Evolutionary conservation across 1,139 yeast genomes (phyloP).

Genomic region (Scheffersomyces parashehatae): DNA sequence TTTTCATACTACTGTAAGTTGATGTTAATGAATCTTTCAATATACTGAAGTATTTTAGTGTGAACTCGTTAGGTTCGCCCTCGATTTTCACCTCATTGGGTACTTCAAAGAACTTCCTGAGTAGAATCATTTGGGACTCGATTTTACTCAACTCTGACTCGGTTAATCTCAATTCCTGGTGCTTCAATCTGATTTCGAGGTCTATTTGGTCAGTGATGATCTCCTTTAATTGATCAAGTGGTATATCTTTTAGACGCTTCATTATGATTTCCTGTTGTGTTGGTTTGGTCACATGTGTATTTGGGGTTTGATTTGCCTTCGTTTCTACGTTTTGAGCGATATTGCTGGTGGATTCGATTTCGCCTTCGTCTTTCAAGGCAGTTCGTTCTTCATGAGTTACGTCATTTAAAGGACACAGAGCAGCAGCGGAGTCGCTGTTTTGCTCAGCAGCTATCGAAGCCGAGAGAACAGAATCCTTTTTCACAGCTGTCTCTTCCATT

Average conservation of each 20-base stretch:
- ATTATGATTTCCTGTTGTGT: conserved; percentile 11
- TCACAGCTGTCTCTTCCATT: too few species aligned
- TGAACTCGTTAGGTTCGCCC: conserved; percentile 52
- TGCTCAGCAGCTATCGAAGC: too few species aligned
- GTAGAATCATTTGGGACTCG: conserved; percentile 57
- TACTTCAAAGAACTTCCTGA: conserved; percentile 54
- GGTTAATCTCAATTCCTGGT: conserved; percentile 59
- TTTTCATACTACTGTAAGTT: conserved; percentile 27
- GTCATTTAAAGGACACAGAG: too few species aligned
- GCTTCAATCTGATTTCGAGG: conserved; percentile 69
- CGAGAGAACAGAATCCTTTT: too few species aligned
- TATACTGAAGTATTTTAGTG: conserved; percentile 45
- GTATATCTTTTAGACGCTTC: conserved; percentile 33
- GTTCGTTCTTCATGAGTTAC: too few species aligned
- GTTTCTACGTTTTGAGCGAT: neutral
- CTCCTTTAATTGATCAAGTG: conserved; percentile 39
- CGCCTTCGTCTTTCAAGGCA: too few species aligned
- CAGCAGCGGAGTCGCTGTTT: too few species aligned
- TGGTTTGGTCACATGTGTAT: neutral
- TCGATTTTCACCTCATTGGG: conserved; percentile 37
- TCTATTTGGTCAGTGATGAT: conserved; percentile 57
- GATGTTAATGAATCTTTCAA: conserved; percentile 37
- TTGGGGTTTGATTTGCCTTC: neutral
- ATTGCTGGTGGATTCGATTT: too few species aligned
- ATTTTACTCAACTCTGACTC: conserved; percentile 66